Evolutionary conservation across 768 basidiomycete genomes (phyloP).

Genomic region (Xanthoconium purpureum): DNA sequence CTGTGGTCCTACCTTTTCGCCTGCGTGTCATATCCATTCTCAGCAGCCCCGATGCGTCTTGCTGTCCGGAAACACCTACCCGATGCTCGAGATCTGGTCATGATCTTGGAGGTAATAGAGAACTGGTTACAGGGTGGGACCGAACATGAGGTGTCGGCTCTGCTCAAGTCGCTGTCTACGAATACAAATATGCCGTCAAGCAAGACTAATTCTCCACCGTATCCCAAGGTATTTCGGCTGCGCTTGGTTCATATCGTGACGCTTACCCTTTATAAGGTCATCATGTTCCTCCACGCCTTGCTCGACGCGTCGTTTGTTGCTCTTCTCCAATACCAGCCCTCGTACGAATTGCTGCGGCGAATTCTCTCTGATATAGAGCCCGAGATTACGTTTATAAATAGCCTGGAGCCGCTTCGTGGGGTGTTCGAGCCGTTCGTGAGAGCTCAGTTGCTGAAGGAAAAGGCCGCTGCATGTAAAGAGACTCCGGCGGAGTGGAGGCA

Average conservation of each 20-base stretch:
- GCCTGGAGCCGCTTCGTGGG: constrained; percentile 55
- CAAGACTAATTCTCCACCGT: constrained; percentile 21
- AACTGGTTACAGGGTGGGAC: constrained; percentile 38
- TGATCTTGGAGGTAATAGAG: constrained; percentile 37
- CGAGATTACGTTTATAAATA: constrained; percentile 49
- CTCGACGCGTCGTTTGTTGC: constrained; percentile 71
- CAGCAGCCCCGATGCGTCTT: constrained; percentile 38
- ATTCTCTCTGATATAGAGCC: constrained; percentile 52
- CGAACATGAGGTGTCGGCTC: constrained; percentile 20
- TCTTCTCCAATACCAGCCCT: constrained; percentile 60
- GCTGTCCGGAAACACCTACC: constrained; percentile 43
- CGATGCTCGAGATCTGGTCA: constrained; percentile 38
- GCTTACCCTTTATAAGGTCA: constrained; percentile 46
- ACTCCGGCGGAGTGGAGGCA: constrained; percentile 46
- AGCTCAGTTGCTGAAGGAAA: constrained; percentile 51
- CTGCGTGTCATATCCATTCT: constrained; percentile 40
- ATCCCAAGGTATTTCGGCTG: constrained; percentile 39
- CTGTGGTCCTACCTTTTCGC: constrained; percentile 37
- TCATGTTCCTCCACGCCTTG: constrained; percentile 59
- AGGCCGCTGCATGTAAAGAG: constrained; percentile 32
- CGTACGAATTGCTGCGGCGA: constrained; percentile 49
- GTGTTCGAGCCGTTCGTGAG: constrained; percentile 60
- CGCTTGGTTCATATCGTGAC: constrained; percentile 29
- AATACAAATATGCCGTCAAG: constrained; percentile 15
- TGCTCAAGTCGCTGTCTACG: constrained; percentile 22